Evolutionary conservation across 805 yeast genomes (phyloP), one percentile per base, ranked within the genome.

Genomic region (Zygoascus flipseniorum): DNA sequence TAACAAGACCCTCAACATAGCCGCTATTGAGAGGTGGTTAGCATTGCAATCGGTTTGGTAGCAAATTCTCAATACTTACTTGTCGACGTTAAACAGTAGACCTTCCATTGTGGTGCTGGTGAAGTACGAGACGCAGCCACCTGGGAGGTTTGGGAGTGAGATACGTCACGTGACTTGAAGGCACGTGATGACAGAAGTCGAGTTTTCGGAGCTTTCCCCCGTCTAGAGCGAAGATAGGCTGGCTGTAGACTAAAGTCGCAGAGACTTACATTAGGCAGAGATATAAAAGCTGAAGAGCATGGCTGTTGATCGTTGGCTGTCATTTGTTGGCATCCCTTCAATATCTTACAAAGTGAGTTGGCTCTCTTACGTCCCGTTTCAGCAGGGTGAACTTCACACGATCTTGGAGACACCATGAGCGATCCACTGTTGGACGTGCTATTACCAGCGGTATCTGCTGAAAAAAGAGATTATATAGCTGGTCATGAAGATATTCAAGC

Each of bases 1-100:
- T 83, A 43, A 92, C 95, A 35, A 95, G 80, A 46, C 92, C 99
- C 72, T 93, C 99, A 61, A 93, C 78, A 72, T 78, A 93, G 20
- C 99, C 99, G 68, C 78, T 67, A 51, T 35, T 35, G 19, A 41
- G 28, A 23, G 28, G 28, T 23, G 20, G 46, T 47, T 51, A 46
- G 52, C 31, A 31, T 45, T 18, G 18, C 42, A 43, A 6, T 28
- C 16, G 28, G 13, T 6, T 18, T 6, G 16, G 32, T 39, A 23
- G 14, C 19, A 10, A 19, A 2, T 13, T 35, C 16, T 2, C 16
- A 11, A 5, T 45, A 61, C 70, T 50, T 68, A 67, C 72, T 75
- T 75, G 66, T 92, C 90, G 58, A 89, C 77, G 73, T 93, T 93
- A 74, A 93, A 93, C 70, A 77, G 89, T 49, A 92, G 77, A 28